Evolutionary conservation across 2,329 filamentous ascomycete species (phyloP).

Genomic region (Nigrospora osmanthi): DNA sequence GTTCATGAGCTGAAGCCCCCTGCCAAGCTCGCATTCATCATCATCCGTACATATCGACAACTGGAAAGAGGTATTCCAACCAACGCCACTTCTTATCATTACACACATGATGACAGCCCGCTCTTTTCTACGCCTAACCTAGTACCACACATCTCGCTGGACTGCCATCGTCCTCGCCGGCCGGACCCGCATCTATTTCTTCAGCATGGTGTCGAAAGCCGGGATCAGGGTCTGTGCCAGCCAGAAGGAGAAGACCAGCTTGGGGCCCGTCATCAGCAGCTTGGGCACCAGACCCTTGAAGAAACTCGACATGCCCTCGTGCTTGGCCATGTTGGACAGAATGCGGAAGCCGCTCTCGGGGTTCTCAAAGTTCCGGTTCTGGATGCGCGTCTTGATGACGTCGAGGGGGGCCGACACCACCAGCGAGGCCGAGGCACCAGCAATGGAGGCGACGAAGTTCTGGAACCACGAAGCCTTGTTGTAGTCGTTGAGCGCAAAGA

Average conservation of each 20-base stretch:
- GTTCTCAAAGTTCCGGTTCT: slow-evolving; percentile 98
- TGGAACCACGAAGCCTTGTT: slow-evolving; percentile 91
- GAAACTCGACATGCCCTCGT: slow-evolving; percentile 81
- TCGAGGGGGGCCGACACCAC: slow-evolving; percentile 93
- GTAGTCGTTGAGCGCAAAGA: slow-evolving; percentile 87
- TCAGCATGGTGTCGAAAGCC: slow-evolving; percentile 59
- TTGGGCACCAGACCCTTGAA: slow-evolving; percentile 98
- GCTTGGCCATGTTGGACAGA: slow-evolving; percentile 82
- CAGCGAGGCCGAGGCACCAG: slow-evolving; percentile 89
- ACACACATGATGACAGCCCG: not conserved
- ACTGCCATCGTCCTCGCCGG: not conserved
- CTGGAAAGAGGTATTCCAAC: not conserved
- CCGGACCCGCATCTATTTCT: slow-evolving; percentile 16
- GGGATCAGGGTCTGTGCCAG: slow-evolving; percentile 96
- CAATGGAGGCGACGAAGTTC: slow-evolving; percentile 96
- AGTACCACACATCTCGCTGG: not conserved
- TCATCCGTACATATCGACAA: not conserved
- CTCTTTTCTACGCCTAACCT: not conserved
- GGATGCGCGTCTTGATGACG: slow-evolving; percentile 96
- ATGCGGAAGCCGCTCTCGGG: slow-evolving; percentile 92
- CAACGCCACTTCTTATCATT: slow-evolving; percentile 6
- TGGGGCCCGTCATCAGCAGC: slow-evolving; percentile 97
- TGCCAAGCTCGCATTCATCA: not conserved
- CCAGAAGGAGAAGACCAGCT: slow-evolving; percentile 99
- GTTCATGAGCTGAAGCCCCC: not conserved